These are phyloP conservation scores for Diplodia corticola DNA, from an alignment of 2,329 filamentous ascomycete species.

Conservation along the genomic window DNA sequence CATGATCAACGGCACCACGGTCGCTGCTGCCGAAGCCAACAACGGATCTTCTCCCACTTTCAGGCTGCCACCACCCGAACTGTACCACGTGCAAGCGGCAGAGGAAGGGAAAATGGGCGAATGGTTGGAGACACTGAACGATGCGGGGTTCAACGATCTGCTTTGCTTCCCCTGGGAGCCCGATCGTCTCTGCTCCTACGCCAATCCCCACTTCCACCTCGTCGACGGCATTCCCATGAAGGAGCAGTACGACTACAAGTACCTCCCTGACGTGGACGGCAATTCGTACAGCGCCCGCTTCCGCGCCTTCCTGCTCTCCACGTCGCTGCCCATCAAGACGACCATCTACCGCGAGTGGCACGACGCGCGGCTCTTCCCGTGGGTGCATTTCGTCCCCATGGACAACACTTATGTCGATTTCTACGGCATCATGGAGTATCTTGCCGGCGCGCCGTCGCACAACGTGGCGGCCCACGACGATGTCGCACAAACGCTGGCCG, in stretches of 20 bases:
- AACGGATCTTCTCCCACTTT: slow-evolving; percentile 35
- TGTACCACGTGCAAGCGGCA: slow-evolving; percentile 42
- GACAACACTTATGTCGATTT: slow-evolving; percentile 72
- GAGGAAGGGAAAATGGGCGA: slow-evolving; percentile 36
- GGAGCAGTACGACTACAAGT: slow-evolving; percentile 59
- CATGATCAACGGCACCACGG: neutral
- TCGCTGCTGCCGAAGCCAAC: slow-evolving; percentile 24
- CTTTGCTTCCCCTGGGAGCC: slow-evolving; percentile 44
- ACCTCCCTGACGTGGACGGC: slow-evolving; percentile 75
- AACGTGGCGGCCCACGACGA: slow-evolving; percentile 47
- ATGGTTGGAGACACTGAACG: slow-evolving; percentile 43
- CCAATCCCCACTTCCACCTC: slow-evolving; percentile 43
- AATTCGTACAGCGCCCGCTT: slow-evolving; percentile 50
- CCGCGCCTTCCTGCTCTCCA: slow-evolving; percentile 63
- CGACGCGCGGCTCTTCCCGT: slow-evolving; percentile 66
- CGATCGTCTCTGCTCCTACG: slow-evolving; percentile 49
- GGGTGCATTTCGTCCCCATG: slow-evolving; percentile 81
- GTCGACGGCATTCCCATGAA: slow-evolving; percentile 37
- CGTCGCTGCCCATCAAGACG: slow-evolving; percentile 72
- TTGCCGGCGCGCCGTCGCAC: slow-evolving; percentile 52
- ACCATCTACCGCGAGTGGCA: slow-evolving; percentile 82
- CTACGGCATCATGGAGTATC: slow-evolving; percentile 73
- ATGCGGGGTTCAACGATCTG: slow-evolving; percentile 48
- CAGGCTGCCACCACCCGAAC: slow-evolving; percentile 34
- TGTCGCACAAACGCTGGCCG: slow-evolving; percentile 64